phyloP scores from a whole-genome alignment of 495 filamentous ascomycete species.

The Neurospora pannonica region DNA sequence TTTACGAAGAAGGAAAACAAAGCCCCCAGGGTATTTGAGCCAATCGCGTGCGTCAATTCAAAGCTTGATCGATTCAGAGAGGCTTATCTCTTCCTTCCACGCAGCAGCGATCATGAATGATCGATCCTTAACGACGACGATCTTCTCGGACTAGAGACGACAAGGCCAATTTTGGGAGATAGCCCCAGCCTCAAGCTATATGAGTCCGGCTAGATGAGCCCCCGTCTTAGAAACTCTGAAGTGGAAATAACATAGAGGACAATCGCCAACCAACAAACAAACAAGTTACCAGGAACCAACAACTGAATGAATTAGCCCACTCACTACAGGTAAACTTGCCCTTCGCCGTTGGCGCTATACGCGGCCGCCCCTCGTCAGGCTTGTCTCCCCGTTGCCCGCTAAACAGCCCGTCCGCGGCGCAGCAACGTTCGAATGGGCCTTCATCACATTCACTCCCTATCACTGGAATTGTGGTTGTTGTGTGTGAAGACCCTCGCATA shows the following conservation, averaged over 20 bases:
- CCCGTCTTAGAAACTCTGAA: neutral
- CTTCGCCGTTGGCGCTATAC: neutral
- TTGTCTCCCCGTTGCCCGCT: neutral
- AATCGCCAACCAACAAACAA: neutral
- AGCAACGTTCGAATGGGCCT: neutral
- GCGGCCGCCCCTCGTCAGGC: neutral
- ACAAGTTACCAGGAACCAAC: neutral
- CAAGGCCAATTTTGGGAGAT: neutral
- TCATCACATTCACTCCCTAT: neutral
- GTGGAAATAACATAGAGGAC: neutral
- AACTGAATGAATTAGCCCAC: neutral
- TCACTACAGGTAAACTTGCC: neutral
- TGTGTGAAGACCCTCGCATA: neutral
- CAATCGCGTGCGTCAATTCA: neutral
- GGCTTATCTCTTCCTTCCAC: neutral
- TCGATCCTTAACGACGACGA: neutral
- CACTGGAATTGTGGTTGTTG: neutral
- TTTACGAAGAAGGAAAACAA: neutral
- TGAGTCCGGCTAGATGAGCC: neutral
- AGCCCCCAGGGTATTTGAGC: neutral
- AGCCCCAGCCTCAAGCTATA: neutral
- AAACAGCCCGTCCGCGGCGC: neutral
- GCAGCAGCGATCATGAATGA: neutral
- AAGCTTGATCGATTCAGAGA: neutral
- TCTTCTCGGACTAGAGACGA: neutral